Percentiles rank a stretch among this genome's conserved stretches.
Conservation (phyloP, 2,329 filamentous ascomycete species). For the Pyricularia sp. region DNA sequence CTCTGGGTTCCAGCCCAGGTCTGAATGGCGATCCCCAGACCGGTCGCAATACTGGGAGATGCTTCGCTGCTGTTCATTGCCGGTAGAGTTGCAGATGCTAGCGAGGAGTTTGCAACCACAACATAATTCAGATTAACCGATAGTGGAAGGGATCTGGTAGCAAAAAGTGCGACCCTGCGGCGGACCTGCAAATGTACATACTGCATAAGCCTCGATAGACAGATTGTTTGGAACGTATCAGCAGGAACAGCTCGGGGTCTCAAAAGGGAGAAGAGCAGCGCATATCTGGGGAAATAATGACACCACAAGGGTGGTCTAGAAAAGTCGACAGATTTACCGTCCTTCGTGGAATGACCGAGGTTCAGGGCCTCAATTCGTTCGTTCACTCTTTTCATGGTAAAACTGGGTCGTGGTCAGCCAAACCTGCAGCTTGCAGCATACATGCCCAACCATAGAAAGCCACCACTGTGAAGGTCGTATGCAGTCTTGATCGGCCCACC, state of each 20-base stretch:
- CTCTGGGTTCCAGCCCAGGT: not conserved
- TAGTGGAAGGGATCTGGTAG: not conserved
- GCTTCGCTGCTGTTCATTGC: not conserved
- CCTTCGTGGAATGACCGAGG: not conserved
- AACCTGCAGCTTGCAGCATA: not conserved
- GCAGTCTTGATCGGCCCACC: not conserved
- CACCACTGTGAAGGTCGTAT: not conserved
- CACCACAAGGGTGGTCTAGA: not conserved
- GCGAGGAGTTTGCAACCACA: not conserved
- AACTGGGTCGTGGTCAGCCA: not conserved
- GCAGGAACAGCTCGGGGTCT: not conserved
- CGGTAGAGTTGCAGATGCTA: not conserved
- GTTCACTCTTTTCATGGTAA: not conserved
- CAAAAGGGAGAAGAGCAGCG: not conserved
- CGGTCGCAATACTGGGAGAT: not conserved
- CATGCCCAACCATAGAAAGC: not conserved
- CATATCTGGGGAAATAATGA: not conserved
- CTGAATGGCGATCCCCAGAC: not conserved
- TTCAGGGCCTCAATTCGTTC: not conserved
- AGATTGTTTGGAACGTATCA: not conserved
- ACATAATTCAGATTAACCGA: not conserved
- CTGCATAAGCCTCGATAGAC: not conserved
- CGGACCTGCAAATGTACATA: not conserved
- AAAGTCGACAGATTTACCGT: not conserved
- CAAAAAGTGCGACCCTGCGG: not conserved